A percentile compares a stretch with the other conserved stretches of the same genome.
Evolutionary conservation across 1,284 basidiomycete genomes (phyloP).

Genomic region (Fomitopsis pinicola): DNA sequence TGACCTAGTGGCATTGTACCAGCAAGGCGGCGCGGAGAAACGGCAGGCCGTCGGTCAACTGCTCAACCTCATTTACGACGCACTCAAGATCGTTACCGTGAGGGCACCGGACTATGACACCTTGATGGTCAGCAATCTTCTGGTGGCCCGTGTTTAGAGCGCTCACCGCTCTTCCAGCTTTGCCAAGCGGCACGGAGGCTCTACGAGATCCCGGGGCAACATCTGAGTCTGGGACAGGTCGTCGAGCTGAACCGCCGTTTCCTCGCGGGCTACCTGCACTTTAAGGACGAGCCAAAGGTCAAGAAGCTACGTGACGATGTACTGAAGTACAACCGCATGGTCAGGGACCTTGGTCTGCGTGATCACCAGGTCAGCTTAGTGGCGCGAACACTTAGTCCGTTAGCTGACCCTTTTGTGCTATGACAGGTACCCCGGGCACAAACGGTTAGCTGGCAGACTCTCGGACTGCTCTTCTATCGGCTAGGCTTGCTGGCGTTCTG

Average conservation of each 20-base stretch:
- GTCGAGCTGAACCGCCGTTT: constrained; percentile 96
- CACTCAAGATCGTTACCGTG: constrained; percentile 94
- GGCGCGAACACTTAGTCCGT: background rate
- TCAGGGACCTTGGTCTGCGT: constrained; percentile 90
- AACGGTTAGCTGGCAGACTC: constrained; percentile 83
- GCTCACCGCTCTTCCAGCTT: constrained; percentile 45
- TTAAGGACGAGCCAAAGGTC: constrained; percentile 92
- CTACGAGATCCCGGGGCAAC: constrained; percentile 94
- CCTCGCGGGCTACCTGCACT: constrained; percentile 90
- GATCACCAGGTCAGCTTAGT: constrained; percentile 82
- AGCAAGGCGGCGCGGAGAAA: constrained; percentile 86
- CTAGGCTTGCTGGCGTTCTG: constrained; percentile 79
- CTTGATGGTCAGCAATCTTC: constrained; percentile 69
- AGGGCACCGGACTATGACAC: constrained; percentile 98
- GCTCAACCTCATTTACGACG: constrained; percentile 91
- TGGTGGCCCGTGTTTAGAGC: background rate
- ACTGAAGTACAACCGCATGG: constrained; percentile 89
- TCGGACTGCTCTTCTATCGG: constrained; percentile 85
- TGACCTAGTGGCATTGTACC: constrained; percentile 88
- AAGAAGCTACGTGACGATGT: constrained; percentile 81
- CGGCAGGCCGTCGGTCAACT: constrained; percentile 88
- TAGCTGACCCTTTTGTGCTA: background rate
- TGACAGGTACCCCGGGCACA: constrained; percentile 76
- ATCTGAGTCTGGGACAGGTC: constrained; percentile 92
- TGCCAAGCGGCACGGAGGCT: constrained; percentile 95